These are phyloP conservation scores for Colletotrichum limetticola DNA, from an alignment of 2,329 filamentous ascomycete species.

Conservation along the genomic window DNA sequence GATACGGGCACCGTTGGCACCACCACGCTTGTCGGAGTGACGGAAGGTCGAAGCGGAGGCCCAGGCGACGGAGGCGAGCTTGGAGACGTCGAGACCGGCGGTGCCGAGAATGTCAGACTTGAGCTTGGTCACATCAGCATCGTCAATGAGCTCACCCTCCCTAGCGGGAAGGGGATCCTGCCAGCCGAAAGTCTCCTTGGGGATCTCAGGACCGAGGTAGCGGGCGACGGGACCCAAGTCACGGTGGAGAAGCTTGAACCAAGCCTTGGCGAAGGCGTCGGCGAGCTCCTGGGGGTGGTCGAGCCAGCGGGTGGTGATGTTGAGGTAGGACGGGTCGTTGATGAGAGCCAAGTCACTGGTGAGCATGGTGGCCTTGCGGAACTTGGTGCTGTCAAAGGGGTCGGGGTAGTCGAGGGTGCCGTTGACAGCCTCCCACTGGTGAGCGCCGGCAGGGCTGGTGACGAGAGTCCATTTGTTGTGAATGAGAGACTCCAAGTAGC, in stretches of 20 bases:
- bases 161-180: slow-evolving; percentile 76
- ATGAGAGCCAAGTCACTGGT: slow-evolving; percentile 80
- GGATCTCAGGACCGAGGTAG: slow-evolving; percentile 81
- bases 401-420: slow-evolving; percentile 75
- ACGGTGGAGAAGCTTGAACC: slow-evolving; percentile 87
- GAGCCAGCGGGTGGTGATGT: slow-evolving; percentile 78
- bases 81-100: slow-evolving; percentile 67
- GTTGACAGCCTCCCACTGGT: slow-evolving; percentile 81
- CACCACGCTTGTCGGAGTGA: slow-evolving; percentile 82
- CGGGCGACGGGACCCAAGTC: slow-evolving; percentile 78
- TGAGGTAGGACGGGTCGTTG: slow-evolving; percentile 77
- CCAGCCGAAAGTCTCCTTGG: slow-evolving; percentile 76
- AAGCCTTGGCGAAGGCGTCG: slow-evolving; percentile 77
- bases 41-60: slow-evolving; percentile 79
- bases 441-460: slow-evolving; percentile 80
- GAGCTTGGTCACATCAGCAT: slow-evolving; percentile 70
- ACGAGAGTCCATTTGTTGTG: slow-evolving; percentile 81
- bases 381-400: slow-evolving; percentile 75
- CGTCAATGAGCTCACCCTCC: slow-evolving; percentile 67
- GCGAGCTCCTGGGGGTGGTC: slow-evolving; percentile 75
- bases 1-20: slow-evolving; percentile 83
- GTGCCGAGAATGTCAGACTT: slow-evolving; percentile 75
- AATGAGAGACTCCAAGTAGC: slow-evolving; percentile 81
- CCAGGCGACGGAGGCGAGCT: slow-evolving; percentile 75
- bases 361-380: slow-evolving; percentile 81